Conservation (phyloP, 2,329 filamentous ascomycete genomes). For the Epichloe scottii region DNA sequence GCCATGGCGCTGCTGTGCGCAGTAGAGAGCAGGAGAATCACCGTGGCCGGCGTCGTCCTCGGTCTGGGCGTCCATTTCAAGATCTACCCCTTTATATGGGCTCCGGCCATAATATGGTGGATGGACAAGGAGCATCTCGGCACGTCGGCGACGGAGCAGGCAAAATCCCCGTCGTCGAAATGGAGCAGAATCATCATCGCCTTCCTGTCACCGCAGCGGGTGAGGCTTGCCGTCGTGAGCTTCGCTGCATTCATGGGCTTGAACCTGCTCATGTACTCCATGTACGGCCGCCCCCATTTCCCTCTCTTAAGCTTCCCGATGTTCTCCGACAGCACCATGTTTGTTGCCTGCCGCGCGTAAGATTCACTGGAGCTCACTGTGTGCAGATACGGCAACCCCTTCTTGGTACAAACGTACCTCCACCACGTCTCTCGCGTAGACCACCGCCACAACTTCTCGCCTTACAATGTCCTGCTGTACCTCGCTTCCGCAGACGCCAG, state of each 20-base stretch:
- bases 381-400: constrained; percentile 60
- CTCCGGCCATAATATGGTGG: constrained; percentile 68
- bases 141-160: constrained; percentile 2
- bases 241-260: constrained; percentile 60
- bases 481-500: constrained; percentile 55
- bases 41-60: constrained; percentile 60
- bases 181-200: constrained; percentile 15
- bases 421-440: constrained; percentile 90
- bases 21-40: constrained; percentile 48
- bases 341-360: neutral
- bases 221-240: constrained; percentile 50
- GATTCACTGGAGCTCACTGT: constrained; percentile 5
- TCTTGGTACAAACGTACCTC: constrained; percentile 80
- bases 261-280: constrained; percentile 66
- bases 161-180: constrained; percentile 12
- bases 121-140: constrained; percentile 46
- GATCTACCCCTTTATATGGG: constrained; percentile 97
- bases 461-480: constrained; percentile 87
- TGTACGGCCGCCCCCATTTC: constrained; percentile 29
- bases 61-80: constrained; percentile 91
- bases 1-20: constrained; percentile 79
- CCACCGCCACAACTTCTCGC: constrained; percentile 96
- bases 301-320: neutral
- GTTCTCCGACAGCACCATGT: neutral
- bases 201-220: constrained; percentile 41